A percentile compares a stretch with the other conserved stretches of the same genome.
phyloP scores from a whole-genome alignment of 2,329 filamentous ascomycete genomes.

The Microsporum ferrugineum region DNA sequence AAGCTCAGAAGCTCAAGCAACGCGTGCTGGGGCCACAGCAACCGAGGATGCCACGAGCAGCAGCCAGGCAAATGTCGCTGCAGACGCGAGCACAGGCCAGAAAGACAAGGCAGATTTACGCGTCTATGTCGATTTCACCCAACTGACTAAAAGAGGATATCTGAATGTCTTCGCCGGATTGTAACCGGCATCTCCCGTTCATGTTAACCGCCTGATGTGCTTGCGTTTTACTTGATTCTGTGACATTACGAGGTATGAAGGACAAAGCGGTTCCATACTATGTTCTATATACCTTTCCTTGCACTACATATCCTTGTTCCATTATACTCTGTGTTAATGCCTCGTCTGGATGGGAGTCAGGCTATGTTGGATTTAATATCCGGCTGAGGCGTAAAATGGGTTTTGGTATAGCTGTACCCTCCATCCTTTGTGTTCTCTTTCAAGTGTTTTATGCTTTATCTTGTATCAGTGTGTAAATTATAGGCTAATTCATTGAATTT shows the following conservation, averaged over 20 bases:
- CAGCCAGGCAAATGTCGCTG: not conserved
- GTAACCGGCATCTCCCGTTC: not conserved
- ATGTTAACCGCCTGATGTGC: not conserved
- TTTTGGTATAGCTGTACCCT: not conserved
- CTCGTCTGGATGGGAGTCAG: not conserved
- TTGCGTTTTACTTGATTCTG: not conserved
- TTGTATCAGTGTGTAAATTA: not conserved
- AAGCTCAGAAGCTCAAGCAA: conserved; percentile 4
- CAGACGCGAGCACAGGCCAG: not conserved
- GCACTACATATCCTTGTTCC: not conserved
- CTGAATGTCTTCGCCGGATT: conserved; percentile 28
- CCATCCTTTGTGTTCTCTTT: not conserved
- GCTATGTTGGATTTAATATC: not conserved
- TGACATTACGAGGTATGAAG: not conserved
- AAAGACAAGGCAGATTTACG: conserved; percentile 19
- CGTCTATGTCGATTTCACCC: conserved; percentile 30
- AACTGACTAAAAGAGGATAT: conserved; percentile 33
- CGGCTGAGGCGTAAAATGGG: not conserved
- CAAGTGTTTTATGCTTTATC: not conserved
- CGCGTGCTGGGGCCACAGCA: conserved; percentile 5
- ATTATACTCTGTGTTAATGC: not conserved
- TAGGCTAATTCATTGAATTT: not conserved
- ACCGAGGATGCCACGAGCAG: conserved; percentile 5
- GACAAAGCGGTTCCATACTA: not conserved
- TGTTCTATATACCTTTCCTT: not conserved